These are phyloP conservation scores for Lasiodiplodia citricola DNA, from an alignment of 2,329 filamentous ascomycete species.

Conservation along the genomic window DNA sequence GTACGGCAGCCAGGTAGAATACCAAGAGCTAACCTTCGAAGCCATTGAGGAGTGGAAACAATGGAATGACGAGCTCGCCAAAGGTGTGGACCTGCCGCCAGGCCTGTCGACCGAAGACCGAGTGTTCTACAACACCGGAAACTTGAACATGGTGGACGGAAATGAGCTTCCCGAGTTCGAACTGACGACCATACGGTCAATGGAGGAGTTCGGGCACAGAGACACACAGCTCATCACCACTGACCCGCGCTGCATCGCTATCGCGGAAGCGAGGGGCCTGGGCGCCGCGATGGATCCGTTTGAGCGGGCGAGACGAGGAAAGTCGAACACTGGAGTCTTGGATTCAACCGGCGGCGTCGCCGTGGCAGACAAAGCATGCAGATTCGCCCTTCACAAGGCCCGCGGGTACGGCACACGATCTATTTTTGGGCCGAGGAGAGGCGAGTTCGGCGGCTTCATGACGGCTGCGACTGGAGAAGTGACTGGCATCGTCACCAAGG, in stretches of 20 bases:
- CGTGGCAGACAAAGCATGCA: conserved; percentile 59
- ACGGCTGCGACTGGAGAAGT: conserved; percentile 36
- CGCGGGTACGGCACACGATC: conserved; percentile 52
- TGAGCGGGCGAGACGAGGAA: conserved; percentile 62
- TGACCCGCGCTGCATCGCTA: conserved; percentile 44
- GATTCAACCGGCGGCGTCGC: conserved; percentile 64
- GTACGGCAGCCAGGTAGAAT: conserved; percentile 46
- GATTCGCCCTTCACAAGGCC: conserved; percentile 51
- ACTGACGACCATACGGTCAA: conserved; percentile 53
- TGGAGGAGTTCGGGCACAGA: conserved; percentile 46
- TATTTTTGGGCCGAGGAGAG: conserved; percentile 43
- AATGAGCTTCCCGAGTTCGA: conserved; percentile 55
- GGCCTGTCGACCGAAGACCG: conserved; percentile 50
- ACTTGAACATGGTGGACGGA: conserved; percentile 57
- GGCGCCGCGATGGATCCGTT: conserved; percentile 48
- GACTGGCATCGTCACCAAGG: conserved; percentile 46
- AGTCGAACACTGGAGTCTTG: conserved; percentile 35
- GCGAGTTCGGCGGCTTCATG: conserved; percentile 46
- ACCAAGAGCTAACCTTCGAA: neutral
- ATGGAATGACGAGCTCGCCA: conserved; percentile 53
- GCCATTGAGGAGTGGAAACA: neutral
- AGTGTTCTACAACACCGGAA: conserved; percentile 56
- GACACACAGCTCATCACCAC: conserved; percentile 51
- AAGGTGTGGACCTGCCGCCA: conserved; percentile 59
- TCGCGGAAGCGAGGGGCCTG: conserved; percentile 56